These are phyloP conservation scores for Penicillium rolfsii DNA, from an alignment of 2,329 filamentous ascomycete species.

Conservation along the genomic window DNA sequence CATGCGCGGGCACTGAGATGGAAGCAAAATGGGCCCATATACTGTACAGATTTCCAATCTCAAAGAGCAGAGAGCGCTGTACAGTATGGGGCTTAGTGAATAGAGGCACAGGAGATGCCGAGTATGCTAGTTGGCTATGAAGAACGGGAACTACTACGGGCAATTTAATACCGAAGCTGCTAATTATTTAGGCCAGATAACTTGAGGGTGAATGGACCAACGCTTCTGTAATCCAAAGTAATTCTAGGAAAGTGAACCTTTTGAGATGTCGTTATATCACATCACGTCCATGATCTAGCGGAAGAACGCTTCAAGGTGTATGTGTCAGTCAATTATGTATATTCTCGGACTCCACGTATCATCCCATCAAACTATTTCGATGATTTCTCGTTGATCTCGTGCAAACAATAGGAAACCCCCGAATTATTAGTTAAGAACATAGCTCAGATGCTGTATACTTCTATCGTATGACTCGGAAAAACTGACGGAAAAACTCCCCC, in stretches of 20 bases:
- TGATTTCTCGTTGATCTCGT: not conserved
- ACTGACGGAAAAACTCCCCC: slow-evolving; percentile 20
- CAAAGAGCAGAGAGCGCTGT: not conserved
- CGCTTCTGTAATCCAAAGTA: no score
- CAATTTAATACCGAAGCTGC: no score
- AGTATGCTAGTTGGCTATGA: no score
- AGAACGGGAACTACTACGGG: no score
- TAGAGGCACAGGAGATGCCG: no score
- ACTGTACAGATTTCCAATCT: no score
- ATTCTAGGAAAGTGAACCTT: no score
- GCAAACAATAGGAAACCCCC: not conserved
- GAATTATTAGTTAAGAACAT: not conserved
- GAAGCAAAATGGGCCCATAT: no score
- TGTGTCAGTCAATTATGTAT: not conserved
- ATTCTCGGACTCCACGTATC: not conserved
- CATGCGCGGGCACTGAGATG: no score
- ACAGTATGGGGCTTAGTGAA: not conserved
- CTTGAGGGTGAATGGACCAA: no score
- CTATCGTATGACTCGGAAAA: slow-evolving; percentile 21
- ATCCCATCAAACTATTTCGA: not conserved
- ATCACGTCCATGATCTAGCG: not conserved
- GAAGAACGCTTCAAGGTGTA: not conserved
- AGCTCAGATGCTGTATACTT: not conserved
- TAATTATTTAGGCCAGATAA: no score
- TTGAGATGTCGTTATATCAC: no score